Percentiles rank a stretch among this genome's conserved stretches.
Conservation (phyloP, 805 yeast genomes). For the Sugiyamaella valdiviana region DNA sequence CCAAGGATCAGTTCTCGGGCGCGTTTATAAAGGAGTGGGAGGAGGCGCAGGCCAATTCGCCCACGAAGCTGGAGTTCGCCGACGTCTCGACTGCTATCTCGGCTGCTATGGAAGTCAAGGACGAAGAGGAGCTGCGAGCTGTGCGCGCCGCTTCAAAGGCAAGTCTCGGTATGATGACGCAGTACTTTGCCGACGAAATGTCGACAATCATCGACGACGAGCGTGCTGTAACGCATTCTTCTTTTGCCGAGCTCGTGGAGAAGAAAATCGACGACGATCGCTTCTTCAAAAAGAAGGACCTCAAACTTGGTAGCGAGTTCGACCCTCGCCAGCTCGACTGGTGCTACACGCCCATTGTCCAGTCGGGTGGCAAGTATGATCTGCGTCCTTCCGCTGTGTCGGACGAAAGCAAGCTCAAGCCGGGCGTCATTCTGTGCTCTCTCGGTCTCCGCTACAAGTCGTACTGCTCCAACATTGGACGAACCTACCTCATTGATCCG, state of each 20-base stretch:
- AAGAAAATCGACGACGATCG: constrained; percentile 73
- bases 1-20: constrained; percentile 75
- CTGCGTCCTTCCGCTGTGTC: constrained; percentile 79
- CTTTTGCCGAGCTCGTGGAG: constrained; percentile 70
- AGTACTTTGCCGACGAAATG: constrained; percentile 80
- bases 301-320: constrained; percentile 57
- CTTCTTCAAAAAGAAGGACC: constrained; percentile 54
- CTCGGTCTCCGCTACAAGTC: constrained; percentile 82
- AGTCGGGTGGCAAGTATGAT: constrained; percentile 82
- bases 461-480: constrained; percentile 80
- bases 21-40: constrained; percentile 81
- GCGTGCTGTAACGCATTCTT: constrained; percentile 61
- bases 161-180: constrained; percentile 66
- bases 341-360: constrained; percentile 88
- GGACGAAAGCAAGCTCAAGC: constrained; percentile 54
- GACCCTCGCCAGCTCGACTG: constrained; percentile 78
- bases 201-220: constrained; percentile 84
- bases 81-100: constrained; percentile 54
- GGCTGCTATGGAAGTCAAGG: constrained; percentile 64
- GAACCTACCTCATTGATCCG: constrained; percentile 89
- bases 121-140: constrained; percentile 63
- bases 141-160: constrained; percentile 69
- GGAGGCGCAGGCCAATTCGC: constrained; percentile 22
- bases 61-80: constrained; percentile 36
- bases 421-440: constrained; percentile 75